Conservation (phyloP, 495 filamentous ascomycete species). For the Lepidopterella palustris region DNA sequence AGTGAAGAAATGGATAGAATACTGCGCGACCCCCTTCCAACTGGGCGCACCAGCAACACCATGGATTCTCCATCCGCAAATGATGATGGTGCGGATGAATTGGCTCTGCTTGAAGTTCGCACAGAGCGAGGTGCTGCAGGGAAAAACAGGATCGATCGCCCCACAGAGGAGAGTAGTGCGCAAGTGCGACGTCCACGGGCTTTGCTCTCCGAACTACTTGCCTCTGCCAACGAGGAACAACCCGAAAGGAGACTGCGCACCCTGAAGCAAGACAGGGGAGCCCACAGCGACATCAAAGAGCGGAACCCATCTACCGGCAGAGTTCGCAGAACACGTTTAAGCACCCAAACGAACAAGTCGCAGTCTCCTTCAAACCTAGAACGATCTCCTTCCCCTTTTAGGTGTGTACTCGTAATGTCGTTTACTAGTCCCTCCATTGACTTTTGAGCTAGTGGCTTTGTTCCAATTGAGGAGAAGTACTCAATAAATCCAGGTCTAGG, state of each 20-base stretch:
- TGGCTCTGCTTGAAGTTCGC: not conserved
- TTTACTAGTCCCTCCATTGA: not conserved
- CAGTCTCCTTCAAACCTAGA: not conserved
- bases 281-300: not conserved
- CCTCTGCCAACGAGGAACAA: not conserved
- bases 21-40: not conserved
- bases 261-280: not conserved
- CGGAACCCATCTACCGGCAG: not conserved
- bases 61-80: not conserved
- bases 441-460: not conserved
- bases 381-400: not conserved
- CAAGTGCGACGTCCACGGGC: not conserved
- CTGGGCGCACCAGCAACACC: not conserved
- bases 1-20: not conserved
- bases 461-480: too few relatives aligned
- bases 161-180: not conserved
- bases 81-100: not conserved
- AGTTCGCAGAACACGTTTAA: not conserved
- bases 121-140: not conserved
- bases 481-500: slow-evolving; percentile 4
- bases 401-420: not conserved
- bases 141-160: not conserved
- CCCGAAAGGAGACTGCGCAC: not conserved
- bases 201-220: not conserved
- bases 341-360: not conserved